Conservation (phyloP, 2,329 filamentous ascomycete genomes). For the Trichoderma sp. region DNA sequence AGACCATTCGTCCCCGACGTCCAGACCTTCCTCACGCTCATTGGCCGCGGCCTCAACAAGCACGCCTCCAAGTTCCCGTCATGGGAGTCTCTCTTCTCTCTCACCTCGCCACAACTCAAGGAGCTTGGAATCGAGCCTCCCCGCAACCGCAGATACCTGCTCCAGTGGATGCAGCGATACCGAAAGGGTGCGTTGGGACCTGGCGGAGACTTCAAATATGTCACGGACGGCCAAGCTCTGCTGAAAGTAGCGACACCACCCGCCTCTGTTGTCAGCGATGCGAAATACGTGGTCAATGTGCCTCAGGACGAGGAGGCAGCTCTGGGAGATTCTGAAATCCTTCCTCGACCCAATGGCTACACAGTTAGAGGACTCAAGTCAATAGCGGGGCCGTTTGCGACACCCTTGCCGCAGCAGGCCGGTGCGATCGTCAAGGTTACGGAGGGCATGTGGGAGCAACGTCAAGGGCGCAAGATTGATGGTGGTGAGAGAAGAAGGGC, state of each 20-base stretch:
- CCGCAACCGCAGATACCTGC: constrained; percentile 77
- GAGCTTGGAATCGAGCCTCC: constrained; percentile 86
- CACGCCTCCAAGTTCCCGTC: constrained; percentile 85
- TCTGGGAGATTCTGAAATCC: constrained; percentile 22
- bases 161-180: constrained; percentile 87
- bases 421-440: constrained; percentile 69
- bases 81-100: constrained; percentile 87
- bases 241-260: constrained; percentile 50
- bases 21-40: constrained; percentile 82
- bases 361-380: constrained; percentile 66
- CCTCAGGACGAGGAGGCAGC: constrained; percentile 46
- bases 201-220: constrained; percentile 78
- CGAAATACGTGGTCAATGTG: constrained; percentile 58
- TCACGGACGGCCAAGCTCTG: constrained; percentile 57
- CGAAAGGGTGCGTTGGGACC: constrained; percentile 74
- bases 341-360: constrained; percentile 49
- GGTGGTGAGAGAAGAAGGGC: constrained; percentile 90
- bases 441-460: constrained; percentile 93
- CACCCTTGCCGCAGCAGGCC: constrained; percentile 64
- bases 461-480: constrained; percentile 86
- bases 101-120: constrained; percentile 74
- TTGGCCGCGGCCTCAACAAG: constrained; percentile 81
- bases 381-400: constrained; percentile 74
- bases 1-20: constrained; percentile 87
- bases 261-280: constrained; percentile 41